Conservation (phyloP, 768 basidiomycete genomes). For the Porphyrellus cyaneotinctus region DNA sequence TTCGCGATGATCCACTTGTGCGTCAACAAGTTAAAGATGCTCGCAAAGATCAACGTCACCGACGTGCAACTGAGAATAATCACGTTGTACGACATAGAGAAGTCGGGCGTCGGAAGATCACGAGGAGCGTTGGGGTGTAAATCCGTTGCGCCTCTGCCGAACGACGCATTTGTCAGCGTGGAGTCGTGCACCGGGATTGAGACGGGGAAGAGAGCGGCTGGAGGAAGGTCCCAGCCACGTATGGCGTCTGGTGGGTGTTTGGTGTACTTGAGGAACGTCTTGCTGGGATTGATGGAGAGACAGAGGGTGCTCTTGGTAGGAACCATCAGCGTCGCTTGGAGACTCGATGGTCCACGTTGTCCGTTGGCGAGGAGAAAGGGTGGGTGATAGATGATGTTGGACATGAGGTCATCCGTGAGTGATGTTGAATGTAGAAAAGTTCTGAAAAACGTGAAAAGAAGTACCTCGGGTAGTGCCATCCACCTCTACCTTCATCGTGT, state of each 20-base stretch:
- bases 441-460: not conserved
- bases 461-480: constrained; percentile 46
- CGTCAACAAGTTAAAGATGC: constrained; percentile 82
- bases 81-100: constrained; percentile 99
- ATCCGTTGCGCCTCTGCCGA: constrained; percentile 36
- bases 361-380: constrained; percentile 26
- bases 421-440: not conserved
- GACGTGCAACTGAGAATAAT: constrained; percentile 94
- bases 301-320: constrained; percentile 62
- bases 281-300: constrained; percentile 70
- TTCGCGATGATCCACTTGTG: constrained; percentile 67
- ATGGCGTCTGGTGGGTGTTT: constrained; percentile 96
- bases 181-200: constrained; percentile 9
- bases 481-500: constrained; percentile 59
- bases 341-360: constrained; percentile 49
- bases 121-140: constrained; percentile 77
- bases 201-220: constrained; percentile 62
- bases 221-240: constrained; percentile 90
- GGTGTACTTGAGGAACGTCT: constrained; percentile 87
- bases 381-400: constrained; percentile 56
- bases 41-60: constrained; percentile 90
- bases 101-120: constrained; percentile 98
- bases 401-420: constrained; percentile 55
- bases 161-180: constrained; percentile 1
- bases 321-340: constrained; percentile 68